Conservation (phyloP, 2,329 filamentous ascomycete species). For the Aspergillus tubingensis region DNA sequence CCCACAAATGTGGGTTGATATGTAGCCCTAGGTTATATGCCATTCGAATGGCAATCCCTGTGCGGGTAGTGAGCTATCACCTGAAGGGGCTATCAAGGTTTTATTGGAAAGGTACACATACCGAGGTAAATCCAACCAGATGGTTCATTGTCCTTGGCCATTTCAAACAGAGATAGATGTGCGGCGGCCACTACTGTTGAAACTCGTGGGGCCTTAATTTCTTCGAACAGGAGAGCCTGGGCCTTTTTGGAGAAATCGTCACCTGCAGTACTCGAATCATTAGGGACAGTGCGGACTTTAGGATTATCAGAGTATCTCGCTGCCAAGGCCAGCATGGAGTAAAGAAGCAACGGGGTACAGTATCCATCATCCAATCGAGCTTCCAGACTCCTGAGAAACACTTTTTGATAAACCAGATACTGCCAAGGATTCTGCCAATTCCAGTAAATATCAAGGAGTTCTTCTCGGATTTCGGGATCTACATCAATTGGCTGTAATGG, state of each 20-base stretch:
- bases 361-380: not conserved
- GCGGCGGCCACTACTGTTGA: not conserved
- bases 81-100: too few species aligned
- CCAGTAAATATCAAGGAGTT: not conserved
- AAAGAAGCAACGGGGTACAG: not conserved
- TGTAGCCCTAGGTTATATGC: not conserved
- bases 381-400: not conserved
- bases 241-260: not conserved
- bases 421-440: not conserved
- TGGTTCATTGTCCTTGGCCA: not conserved
- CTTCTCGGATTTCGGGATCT: too few species aligned
- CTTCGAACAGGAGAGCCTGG: not conserved
- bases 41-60: not conserved
- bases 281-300: not conserved
- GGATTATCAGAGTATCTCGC: not conserved
- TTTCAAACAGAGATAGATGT: not conserved
- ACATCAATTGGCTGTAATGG: too few species aligned
- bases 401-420: not conserved
- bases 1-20: not conserved
- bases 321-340: not conserved
- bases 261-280: not conserved
- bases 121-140: not conserved
- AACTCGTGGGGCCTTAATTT: not conserved
- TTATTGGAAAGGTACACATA: not conserved
- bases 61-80: too few species aligned